These are phyloP conservation scores for Cladosporium sp. DNA, from an alignment of 2,329 filamentous ascomycete genomes.

Conservation along the genomic window DNA sequence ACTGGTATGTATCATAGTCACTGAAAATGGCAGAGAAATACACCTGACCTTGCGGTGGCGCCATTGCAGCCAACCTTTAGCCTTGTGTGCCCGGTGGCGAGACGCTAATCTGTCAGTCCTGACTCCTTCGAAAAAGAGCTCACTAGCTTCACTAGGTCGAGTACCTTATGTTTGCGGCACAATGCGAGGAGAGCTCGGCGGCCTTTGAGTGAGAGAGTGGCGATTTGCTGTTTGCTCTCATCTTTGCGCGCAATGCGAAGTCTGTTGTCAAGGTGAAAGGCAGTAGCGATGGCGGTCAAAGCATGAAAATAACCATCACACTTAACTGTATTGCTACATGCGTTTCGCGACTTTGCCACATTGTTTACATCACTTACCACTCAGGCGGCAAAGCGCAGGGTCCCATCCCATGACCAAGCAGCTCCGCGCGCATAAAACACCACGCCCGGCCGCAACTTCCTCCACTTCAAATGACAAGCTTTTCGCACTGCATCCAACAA, in stretches of 20 bases:
- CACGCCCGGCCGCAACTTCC: background rate
- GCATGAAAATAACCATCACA: background rate
- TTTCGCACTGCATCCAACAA: slow-evolving; percentile 14
- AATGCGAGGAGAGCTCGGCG: background rate
- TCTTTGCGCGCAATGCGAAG: background rate
- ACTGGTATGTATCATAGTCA: slow-evolving; percentile 14
- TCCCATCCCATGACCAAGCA: background rate
- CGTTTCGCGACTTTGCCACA: background rate
- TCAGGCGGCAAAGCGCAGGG: background rate
- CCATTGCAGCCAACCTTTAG: background rate
- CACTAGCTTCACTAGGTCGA: background rate
- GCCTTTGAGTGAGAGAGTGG: background rate
- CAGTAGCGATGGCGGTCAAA: background rate
- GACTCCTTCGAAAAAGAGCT: background rate
- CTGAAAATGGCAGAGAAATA: slow-evolving; percentile 8
- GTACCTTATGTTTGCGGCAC: background rate
- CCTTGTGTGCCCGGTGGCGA: background rate
- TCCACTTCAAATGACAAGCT: slow-evolving; percentile 11
- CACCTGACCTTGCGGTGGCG: background rate
- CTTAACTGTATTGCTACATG: background rate
- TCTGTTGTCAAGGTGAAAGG: background rate
- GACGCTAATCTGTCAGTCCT: background rate
- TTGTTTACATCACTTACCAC: slow-evolving; percentile 5
- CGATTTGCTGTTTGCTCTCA: background rate
- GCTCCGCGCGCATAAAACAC: background rate